These are phyloP conservation scores for Ambrosiella beaveri DNA, from an alignment of 2,329 filamentous ascomycete species.

Conservation along the genomic window DNA sequence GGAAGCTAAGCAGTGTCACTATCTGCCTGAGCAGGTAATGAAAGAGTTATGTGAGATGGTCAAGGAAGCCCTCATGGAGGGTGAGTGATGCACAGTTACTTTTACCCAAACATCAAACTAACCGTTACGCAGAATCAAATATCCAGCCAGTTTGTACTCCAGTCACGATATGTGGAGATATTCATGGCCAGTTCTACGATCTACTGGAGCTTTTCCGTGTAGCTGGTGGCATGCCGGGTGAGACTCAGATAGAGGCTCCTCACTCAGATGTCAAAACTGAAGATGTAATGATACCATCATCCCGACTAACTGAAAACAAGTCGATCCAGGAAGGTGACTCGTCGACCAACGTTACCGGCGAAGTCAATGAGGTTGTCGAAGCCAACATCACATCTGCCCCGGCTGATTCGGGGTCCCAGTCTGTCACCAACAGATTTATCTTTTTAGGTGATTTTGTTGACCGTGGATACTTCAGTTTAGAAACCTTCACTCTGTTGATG, in stretches of 20 bases:
- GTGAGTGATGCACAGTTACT: slow-evolving; percentile 26
- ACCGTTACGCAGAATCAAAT: slow-evolving; percentile 57
- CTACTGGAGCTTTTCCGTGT: slow-evolving; percentile 92
- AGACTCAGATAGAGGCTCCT: slow-evolving; percentile 39
- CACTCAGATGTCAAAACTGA: slow-evolving; percentile 71
- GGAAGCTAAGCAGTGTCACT: slow-evolving; percentile 92
- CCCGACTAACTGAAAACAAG: slow-evolving; percentile 70
- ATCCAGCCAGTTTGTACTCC: slow-evolving; percentile 96
- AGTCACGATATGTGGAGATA: slow-evolving; percentile 93
- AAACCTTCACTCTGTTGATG: slow-evolving; percentile 93
- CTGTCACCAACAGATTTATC: slow-evolving; percentile 39
- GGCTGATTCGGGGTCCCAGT: slow-evolving; percentile 26
- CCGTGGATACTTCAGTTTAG: slow-evolving; percentile 89
- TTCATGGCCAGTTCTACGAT: slow-evolving; percentile 98
- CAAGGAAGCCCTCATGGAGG: slow-evolving; percentile 98
- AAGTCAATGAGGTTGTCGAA: slow-evolving; percentile 19
- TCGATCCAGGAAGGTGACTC: slow-evolving; percentile 49
- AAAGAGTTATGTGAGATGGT: slow-evolving; percentile 98
- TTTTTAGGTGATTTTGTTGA: slow-evolving; percentile 86
- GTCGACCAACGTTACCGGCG: slow-evolving; percentile 27
- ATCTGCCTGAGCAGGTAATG: slow-evolving; percentile 90
- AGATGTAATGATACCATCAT: slow-evolving; percentile 70
- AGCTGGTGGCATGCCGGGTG: slow-evolving; percentile 87
- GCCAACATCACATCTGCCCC: slow-evolving; percentile 10
- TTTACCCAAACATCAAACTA: not conserved